phyloP scores from a whole-genome alignment of 2,329 filamentous ascomycete genomes.

The Alternaria triticina region DNA sequence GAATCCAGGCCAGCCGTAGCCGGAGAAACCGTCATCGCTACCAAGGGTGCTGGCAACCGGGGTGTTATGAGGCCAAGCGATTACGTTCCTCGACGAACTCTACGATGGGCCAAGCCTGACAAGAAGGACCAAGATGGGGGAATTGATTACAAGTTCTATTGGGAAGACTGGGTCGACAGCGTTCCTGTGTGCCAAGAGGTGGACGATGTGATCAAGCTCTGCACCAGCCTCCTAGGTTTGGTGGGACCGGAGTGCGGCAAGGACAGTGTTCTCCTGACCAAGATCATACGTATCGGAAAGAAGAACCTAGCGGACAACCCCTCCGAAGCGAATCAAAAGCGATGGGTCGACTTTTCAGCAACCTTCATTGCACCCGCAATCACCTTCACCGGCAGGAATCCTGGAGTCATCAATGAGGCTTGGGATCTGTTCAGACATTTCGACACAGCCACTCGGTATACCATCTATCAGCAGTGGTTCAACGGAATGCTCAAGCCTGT shows the following conservation, averaged over 20 bases:
- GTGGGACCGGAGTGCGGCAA: slow-evolving; percentile 89
- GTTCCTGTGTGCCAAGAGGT: slow-evolving; percentile 88
- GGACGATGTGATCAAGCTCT: slow-evolving; percentile 88
- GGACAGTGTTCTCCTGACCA: slow-evolving; percentile 77
- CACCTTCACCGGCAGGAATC: slow-evolving; percentile 84
- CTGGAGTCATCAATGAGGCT: slow-evolving; percentile 82
- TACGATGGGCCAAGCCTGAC: slow-evolving; percentile 87
- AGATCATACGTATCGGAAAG: slow-evolving; percentile 83
- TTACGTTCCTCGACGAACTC: slow-evolving; percentile 67
- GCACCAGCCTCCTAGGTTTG: slow-evolving; percentile 81
- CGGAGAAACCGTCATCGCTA: slow-evolving; percentile 48
- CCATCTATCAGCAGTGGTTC: slow-evolving; percentile 94
- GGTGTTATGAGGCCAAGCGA: slow-evolving; percentile 68
- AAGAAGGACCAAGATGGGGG: slow-evolving; percentile 75
- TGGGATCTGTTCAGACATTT: slow-evolving; percentile 84
- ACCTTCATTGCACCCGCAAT: slow-evolving; percentile 86
- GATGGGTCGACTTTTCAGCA: slow-evolving; percentile 86
- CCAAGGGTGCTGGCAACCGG: slow-evolving; percentile 53
- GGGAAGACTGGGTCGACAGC: slow-evolving; percentile 96
- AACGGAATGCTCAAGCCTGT: slow-evolving; percentile 59
- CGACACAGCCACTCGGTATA: slow-evolving; percentile 77
- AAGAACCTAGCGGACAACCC: slow-evolving; percentile 74
- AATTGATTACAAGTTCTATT: slow-evolving; percentile 89
- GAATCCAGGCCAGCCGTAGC: slow-evolving; percentile 56
- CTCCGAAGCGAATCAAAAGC: slow-evolving; percentile 71